Base-by-base conservation (phyloP, 345 rosid species). In the Pseudoturritis turrita region DNA sequence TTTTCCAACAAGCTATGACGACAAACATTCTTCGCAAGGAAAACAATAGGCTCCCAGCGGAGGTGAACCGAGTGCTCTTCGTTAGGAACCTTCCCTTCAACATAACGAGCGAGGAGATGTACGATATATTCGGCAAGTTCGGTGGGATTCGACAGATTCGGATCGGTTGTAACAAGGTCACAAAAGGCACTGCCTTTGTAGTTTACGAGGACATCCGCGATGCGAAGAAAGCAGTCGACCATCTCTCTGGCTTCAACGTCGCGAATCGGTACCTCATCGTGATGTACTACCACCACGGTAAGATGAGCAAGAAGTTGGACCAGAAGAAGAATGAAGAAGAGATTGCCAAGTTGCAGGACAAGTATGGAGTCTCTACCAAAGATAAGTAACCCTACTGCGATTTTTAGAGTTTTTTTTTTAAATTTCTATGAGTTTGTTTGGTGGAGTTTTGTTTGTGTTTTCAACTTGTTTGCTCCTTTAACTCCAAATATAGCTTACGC, bases 51-150 rank as follows among this genome's bases (percentile, higher is more conserved):
- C 89, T 91, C 0, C 93, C 93, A 1, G 93, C 97, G 18, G 96
- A 91, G 76, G 97, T 91, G 18, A 91, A 88, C 58, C 80, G 97
- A 1, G 88, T 82, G 18, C 86, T 91, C 11, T 91, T 85, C 81
- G 94, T 87, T 12, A 82, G 97, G 5, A 91, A 91, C 79, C 83
- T 89, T 6, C 97, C 97, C 0, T 91, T 89, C 87, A 89, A 86
- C 77, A 89, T 87, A 64, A 84, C 97, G 50, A 86, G 90, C 80
- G 96, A 89, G 82, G 97, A 89, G 92, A 87, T 89, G 91, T 89
- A 91, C 85, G 96, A 91, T 67, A 89, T 91, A 35, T 91, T 91
- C 77, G 93, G 94, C 7, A 87, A 87, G 60, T 89, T 83, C 78
- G 97, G 96, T 0, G 96, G 89, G 47, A 91, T 91, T 21, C 91